Evolutionary conservation across 768 basidiomycete species (phyloP).

Genomic region (Lactarius sp.): DNA sequence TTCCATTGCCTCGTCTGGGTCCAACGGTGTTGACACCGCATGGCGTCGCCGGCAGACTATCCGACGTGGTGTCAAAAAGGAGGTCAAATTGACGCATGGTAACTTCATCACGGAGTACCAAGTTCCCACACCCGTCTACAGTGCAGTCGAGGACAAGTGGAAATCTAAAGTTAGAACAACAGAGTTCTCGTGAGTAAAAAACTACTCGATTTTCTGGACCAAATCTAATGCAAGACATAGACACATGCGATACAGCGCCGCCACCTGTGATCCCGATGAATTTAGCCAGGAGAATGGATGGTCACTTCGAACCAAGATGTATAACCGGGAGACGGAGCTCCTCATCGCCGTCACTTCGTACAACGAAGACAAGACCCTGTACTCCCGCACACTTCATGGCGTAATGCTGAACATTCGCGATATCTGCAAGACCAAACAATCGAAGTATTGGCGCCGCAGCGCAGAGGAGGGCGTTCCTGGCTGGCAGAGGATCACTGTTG

Average conservation of each 20-base stretch:
- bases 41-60: slow-evolving; percentile 82
- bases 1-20: slow-evolving; percentile 36
- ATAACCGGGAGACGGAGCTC: slow-evolving; percentile 86
- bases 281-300: slow-evolving; percentile 76
- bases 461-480: slow-evolving; percentile 80
- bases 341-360: slow-evolving; percentile 93
- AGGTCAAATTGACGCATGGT: slow-evolving; percentile 89
- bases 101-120: slow-evolving; percentile 89
- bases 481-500: slow-evolving; percentile 90
- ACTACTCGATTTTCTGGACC: background rate
- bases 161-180: slow-evolving; percentile 57
- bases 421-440: slow-evolving; percentile 93
- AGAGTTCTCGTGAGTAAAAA: slow-evolving; percentile 80
- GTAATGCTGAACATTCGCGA: slow-evolving; percentile 98
- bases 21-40: slow-evolving; percentile 35
- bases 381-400: slow-evolving; percentile 87
- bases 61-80: slow-evolving; percentile 89
- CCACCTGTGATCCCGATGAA: slow-evolving; percentile 88
- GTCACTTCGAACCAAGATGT: slow-evolving; percentile 77
- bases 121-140: slow-evolving; percentile 78
- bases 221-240: slow-evolving; percentile 32
- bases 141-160: slow-evolving; percentile 79
- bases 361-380: slow-evolving; percentile 90
- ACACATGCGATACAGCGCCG: slow-evolving; percentile 93
- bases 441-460: slow-evolving; percentile 81